Evolutionary conservation across 1,284 basidiomycete species (phyloP).

Genomic region (Boletus holoroseus): DNA sequence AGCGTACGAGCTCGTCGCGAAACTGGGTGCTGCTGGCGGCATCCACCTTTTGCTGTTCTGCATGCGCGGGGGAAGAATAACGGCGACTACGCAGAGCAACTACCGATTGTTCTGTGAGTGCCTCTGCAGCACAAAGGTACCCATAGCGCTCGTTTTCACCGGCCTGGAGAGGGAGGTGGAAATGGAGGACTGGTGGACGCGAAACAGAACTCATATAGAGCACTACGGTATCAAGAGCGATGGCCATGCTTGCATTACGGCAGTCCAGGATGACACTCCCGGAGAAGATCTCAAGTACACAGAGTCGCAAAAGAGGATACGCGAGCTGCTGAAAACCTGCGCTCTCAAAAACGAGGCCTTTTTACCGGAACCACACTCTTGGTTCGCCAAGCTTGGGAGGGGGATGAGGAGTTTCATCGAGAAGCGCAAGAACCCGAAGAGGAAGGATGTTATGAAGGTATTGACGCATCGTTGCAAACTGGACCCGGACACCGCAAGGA

Average conservation of each 20-base stretch:
- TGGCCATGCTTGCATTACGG: slow-evolving; percentile 40
- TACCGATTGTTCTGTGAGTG: slow-evolving; percentile 36
- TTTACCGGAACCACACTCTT: slow-evolving; percentile 15
- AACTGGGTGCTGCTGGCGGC: slow-evolving; percentile 30
- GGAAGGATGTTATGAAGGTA: slow-evolving; percentile 22
- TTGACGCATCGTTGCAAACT: slow-evolving; percentile 29
- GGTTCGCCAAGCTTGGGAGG: slow-evolving; percentile 19
- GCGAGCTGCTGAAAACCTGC: slow-evolving; percentile 18
- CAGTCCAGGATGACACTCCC: slow-evolving; percentile 25
- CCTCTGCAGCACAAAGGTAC: slow-evolving; percentile 34
- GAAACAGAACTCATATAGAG: slow-evolving; percentile 32
- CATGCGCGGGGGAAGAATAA: slow-evolving; percentile 36
- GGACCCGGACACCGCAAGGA: slow-evolving; percentile 27
- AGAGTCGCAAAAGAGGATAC: slow-evolving; percentile 22
- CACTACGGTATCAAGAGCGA: slow-evolving; percentile 30
- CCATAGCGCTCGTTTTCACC: slow-evolving; percentile 38
- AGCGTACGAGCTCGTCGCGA: slow-evolving; percentile 33
- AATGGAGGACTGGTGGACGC: slow-evolving; percentile 40
- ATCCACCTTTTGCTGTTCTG: slow-evolving; percentile 40
- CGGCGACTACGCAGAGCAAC: slow-evolving; percentile 33
- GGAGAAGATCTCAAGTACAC: slow-evolving; percentile 24
- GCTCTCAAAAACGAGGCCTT: slow-evolving; percentile 18
- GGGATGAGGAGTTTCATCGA: slow-evolving; percentile 22
- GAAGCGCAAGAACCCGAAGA: slow-evolving; percentile 13
- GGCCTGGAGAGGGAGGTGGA: slow-evolving; percentile 35